Evolutionary conservation across 2,329 filamentous ascomycete genomes (phyloP).

Genomic region (Epichloe gansuensis): DNA sequence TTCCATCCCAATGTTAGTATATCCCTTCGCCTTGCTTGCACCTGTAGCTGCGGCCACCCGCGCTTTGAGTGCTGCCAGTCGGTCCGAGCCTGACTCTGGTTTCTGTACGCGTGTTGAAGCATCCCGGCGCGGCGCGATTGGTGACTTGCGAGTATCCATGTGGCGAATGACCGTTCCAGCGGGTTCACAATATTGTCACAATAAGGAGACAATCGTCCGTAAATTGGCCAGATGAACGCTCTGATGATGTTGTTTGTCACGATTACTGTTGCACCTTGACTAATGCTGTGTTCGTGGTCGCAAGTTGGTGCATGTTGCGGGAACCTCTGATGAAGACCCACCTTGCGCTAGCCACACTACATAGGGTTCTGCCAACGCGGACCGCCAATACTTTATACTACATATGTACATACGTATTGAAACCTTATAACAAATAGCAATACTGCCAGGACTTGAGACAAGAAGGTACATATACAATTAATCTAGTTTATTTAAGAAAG

Average conservation of each 20-base stretch:
- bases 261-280: too few relatives aligned
- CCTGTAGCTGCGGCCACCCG: conserved; percentile 66
- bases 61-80: conserved; percentile 66
- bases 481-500: too few relatives aligned
- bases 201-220: neutral
- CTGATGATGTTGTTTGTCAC: too few relatives aligned
- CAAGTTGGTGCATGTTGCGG: neutral
- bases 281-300: neutral
- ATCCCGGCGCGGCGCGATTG: conserved; percentile 46
- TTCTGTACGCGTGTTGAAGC: conserved; percentile 41
- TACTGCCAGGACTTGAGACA: too few relatives aligned
- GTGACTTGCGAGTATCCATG: conserved; percentile 39
- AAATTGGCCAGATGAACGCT: too few relatives aligned
- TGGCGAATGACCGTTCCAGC: neutral
- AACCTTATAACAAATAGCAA: too few relatives aligned
- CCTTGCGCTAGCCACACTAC: neutral
- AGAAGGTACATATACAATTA: too few relatives aligned
- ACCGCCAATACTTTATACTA: conserved; percentile 26
- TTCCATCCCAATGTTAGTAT: conserved; percentile 62
- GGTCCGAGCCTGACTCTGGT: conserved; percentile 46
- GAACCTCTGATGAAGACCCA: neutral
- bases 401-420: conserved; percentile 7
- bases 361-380: conserved; percentile 29
- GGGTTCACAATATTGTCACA: too few relatives aligned
- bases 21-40: conserved; percentile 47